Base-by-base conservation (phyloP, 1,139 yeast species). In the Pichia sp. region DNA sequence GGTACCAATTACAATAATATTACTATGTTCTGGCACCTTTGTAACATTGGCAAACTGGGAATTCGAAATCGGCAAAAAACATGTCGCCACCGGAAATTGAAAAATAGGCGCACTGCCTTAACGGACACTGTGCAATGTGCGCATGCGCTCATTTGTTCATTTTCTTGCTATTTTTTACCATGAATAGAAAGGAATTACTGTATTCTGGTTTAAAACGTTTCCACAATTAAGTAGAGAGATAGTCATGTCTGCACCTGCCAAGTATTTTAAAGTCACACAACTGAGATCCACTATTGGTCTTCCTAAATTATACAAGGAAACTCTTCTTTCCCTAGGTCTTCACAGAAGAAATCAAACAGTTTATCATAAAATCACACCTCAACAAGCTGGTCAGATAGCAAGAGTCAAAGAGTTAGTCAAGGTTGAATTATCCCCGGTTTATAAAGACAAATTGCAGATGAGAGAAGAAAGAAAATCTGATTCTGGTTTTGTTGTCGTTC, bases 401-500 rank as follows among this genome's bases (percentile, higher is more conserved):
- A 73, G 77, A 52, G 87, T 92, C 48, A 92, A 92, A 66, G 97
- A 92, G 65, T 72, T 92, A 49, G 92, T 92, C n/a, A 77, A 77
- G 50, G 94, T 92, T 29, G 94, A 89, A 58, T 71, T 89, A 40
- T 82, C 85, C 9, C 81, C 81, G 42, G 68, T 72, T 36, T 67
- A 65, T 25, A 66, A 77, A 58, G 65, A 79, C 2, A 73, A 70
- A 44, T 64, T 66, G n/a, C 71, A 83, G 58, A 71, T 81, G 61
- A 72, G 82, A 48, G 61, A 60, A n/a, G 72, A 71, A 40, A 76
- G 90, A 67, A 82, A 77, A 62, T 72, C 74, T 47, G 74, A 75
- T 44, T 80, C 87, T 13, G 95, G 95, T 0, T 83, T 77, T 56
- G 62, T 63, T 11, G 71, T 78, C 38, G 70, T 77, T 37, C 71